phyloP scores from a whole-genome alignment of 1,139 yeast species.

The Candida tropicalis region DNA sequence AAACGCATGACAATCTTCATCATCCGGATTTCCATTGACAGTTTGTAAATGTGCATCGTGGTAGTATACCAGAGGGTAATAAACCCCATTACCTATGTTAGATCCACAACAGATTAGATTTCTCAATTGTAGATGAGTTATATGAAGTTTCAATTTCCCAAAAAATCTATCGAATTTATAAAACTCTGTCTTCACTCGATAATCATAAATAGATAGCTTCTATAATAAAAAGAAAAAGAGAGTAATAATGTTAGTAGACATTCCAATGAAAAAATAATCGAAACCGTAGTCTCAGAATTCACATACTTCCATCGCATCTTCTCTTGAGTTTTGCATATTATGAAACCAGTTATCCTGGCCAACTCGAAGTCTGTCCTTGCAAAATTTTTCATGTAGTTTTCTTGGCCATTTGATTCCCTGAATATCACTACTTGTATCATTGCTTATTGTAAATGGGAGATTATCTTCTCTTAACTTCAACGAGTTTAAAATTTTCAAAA shows the following conservation, averaged over 20 bases:
- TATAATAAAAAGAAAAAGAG: conserved; percentile 16
- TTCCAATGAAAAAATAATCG: neutral
- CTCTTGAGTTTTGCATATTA: conserved; percentile 39
- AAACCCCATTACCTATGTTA: conserved; percentile 37
- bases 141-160: conserved; percentile 47
- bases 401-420: conserved; percentile 46
- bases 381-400: conserved; percentile 34
- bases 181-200: conserved; percentile 27
- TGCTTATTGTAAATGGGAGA: conserved; percentile 31
- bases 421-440: conserved; percentile 21
- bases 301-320: conserved; percentile 38
- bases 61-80: conserved; percentile 43
- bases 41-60: conserved; percentile 35
- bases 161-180: conserved; percentile 46
- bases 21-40: conserved; percentile 19
- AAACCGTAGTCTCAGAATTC: neutral
- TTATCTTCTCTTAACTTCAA: conserved; percentile 39
- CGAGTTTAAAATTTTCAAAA: conserved; percentile 36
- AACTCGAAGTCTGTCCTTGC: conserved; percentile 35
- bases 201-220: conserved; percentile 25
- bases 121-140: conserved; percentile 61
- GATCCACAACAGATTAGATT: conserved; percentile 51
- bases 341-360: conserved; percentile 43
- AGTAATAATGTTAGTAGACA: conserved; percentile 22
- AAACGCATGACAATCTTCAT: conserved; percentile 33